A percentile compares a stretch with the other conserved stretches of the same genome.
phyloP scores from a whole-genome alignment of 2,329 filamentous ascomycete species.

The Beauveria varroae region DNA sequence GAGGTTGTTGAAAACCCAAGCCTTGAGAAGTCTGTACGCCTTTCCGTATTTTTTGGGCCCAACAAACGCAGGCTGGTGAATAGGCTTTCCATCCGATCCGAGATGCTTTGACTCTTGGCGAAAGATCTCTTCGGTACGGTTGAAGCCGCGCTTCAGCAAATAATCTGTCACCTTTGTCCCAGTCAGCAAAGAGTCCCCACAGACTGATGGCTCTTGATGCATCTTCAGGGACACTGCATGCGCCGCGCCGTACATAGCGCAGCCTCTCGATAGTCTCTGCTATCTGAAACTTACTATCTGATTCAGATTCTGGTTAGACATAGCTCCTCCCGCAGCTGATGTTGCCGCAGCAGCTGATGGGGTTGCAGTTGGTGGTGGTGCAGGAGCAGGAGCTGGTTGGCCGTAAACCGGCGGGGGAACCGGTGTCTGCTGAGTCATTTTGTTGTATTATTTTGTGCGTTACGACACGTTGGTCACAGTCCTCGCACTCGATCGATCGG shows the following conservation, averaged over 20 bases:
- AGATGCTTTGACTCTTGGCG: constrained; percentile 82
- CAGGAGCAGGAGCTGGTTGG: constrained; percentile 27
- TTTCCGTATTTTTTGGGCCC: constrained; percentile 71
- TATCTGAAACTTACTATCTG: constrained; percentile 68
- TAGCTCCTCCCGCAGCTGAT: constrained; percentile 30
- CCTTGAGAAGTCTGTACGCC: constrained; percentile 64
- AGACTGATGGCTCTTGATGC: background rate
- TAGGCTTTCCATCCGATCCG: constrained; percentile 71
- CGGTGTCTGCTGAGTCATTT: constrained; percentile 7
- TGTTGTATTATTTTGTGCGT: background rate
- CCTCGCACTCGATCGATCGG: background rate
- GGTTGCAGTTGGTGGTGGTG: constrained; percentile 16
- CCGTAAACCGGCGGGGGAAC: constrained; percentile 13
- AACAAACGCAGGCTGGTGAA: constrained; percentile 59
- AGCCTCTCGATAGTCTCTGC: constrained; percentile 15
- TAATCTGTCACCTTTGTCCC: constrained; percentile 72
- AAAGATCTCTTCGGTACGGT: constrained; percentile 83
- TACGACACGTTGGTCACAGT: no score
- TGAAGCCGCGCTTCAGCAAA: constrained; percentile 90
- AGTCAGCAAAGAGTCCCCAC: constrained; percentile 13
- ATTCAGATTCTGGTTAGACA: constrained; percentile 86
- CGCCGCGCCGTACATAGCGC: background rate
- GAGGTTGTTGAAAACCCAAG: constrained; percentile 85
- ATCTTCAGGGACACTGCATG: background rate
- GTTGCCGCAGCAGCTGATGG: constrained; percentile 24